Conservation (phyloP, 2,329 filamentous ascomycete species). For the Calonectria hongkongensis region DNA sequence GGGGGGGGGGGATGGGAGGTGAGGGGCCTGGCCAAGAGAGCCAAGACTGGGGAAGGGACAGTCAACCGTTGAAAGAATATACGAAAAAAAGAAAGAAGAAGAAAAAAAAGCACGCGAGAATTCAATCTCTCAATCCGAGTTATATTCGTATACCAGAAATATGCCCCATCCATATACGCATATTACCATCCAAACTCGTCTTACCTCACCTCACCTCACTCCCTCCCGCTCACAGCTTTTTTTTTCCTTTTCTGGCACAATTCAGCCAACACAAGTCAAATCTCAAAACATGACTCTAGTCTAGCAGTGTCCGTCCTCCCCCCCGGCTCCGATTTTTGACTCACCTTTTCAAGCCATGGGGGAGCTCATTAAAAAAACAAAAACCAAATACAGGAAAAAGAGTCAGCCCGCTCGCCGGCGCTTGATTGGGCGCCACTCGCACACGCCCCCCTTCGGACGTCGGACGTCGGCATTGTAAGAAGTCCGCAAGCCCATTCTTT, state of each 20-base stretch:
- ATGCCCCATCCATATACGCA: too few species aligned
- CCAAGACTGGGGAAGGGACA: slow-evolving; percentile 13
- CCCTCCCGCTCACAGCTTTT: not conserved
- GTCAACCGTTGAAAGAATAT: not conserved
- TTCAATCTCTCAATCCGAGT: not conserved
- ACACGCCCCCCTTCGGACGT: slow-evolving; percentile 37
- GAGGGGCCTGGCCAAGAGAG: not conserved
- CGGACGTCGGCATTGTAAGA: slow-evolving; percentile 56
- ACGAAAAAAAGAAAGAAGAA: not conserved
- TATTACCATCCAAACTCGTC: too few species aligned
- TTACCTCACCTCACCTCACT: not conserved
- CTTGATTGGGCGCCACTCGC: slow-evolving; percentile 42
- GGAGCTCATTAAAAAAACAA: not conserved
- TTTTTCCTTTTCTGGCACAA: not conserved
- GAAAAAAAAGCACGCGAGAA: not conserved
- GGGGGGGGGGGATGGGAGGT: not conserved
- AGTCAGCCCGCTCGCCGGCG: not conserved
- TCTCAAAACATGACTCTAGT: slow-evolving; percentile 30
- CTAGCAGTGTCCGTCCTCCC: not conserved
- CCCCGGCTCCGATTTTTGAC: slow-evolving; percentile 3
- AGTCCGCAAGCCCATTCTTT: slow-evolving; percentile 47
- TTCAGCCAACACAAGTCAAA: slow-evolving; percentile 17
- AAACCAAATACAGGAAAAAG: not conserved
- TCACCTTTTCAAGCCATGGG: not conserved
- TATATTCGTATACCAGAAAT: not conserved